These are phyloP conservation scores for Chamaenerion angustifolium DNA, from an alignment of 345 rosid species.

Conservation along the genomic window DNA sequence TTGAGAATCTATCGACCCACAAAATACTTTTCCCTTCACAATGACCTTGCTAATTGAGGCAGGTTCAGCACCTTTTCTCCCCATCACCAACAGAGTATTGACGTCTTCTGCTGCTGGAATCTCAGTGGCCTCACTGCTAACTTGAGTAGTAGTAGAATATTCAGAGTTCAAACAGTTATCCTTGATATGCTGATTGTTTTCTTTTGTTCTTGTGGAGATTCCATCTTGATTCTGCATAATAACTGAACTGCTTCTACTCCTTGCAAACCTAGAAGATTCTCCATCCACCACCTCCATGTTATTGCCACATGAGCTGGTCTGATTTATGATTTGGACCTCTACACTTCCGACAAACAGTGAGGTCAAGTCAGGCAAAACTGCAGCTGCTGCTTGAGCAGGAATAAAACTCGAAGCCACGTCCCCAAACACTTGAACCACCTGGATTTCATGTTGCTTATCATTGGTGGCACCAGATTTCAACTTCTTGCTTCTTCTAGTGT, in stretches of 20 bases:
- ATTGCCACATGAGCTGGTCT: conserved; percentile 8
- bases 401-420: conserved; percentile 13
- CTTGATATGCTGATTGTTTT: not conserved
- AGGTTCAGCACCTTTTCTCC: not conserved
- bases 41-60: not conserved
- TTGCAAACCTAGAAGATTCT: conserved; percentile 11
- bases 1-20: conserved; percentile 1
- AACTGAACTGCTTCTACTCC: too few species aligned
- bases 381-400: conserved; percentile 14
- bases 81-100: not conserved
- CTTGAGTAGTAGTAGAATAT: not conserved
- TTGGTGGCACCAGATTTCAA: conserved; percentile 22
- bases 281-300: conserved; percentile 1
- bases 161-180: not conserved
- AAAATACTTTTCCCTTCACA: conserved; percentile 1
- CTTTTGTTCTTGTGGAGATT: not conserved
- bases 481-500: conserved; percentile 62
- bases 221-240: not conserved
- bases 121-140: not conserved
- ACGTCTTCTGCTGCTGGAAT: not conserved
- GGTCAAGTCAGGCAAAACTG: conserved; percentile 13
- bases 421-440: conserved; percentile 18
- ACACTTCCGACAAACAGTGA: conserved; percentile 10
- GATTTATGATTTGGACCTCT: conserved; percentile 13
- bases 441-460: conserved; percentile 19